A percentile compares a stretch with the other conserved stretches of the same genome.
These are phyloP conservation scores for Cadophora luteo-olivacea DNA, from an alignment of 2,329 filamentous ascomycete genomes.

Conservation along the genomic window DNA sequence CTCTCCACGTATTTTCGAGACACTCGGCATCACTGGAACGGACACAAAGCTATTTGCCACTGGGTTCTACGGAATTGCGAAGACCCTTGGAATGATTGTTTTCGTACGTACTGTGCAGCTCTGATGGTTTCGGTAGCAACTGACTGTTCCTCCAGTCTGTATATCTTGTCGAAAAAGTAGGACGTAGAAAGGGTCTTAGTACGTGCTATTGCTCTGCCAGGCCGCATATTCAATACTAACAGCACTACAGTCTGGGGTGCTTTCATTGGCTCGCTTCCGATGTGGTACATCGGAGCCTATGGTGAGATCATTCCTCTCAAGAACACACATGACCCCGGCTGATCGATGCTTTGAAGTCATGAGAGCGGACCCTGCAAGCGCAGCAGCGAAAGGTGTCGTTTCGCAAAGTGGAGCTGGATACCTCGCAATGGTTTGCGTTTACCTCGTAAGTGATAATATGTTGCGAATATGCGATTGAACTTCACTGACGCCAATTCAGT, in stretches of 20 bases:
- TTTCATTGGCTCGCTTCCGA: conserved; percentile 49
- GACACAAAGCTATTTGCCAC: conserved; percentile 62
- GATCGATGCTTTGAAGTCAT: neutral
- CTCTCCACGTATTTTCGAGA: conserved; percentile 60
- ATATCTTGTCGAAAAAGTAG: conserved; percentile 48
- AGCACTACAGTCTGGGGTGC: conserved; percentile 45
- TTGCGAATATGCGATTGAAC: neutral
- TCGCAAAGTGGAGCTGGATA: conserved; percentile 20
- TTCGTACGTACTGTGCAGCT: conserved; percentile 39
- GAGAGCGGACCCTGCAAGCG: conserved; percentile 16
- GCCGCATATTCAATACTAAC: neutral
- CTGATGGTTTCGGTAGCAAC: neutral
- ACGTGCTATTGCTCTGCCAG: neutral
- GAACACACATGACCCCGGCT: neutral
- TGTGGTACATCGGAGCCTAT: conserved; percentile 52
- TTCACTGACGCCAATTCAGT: conserved; percentile 7
- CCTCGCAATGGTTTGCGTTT: conserved; percentile 28
- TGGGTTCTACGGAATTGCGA: conserved; percentile 62
- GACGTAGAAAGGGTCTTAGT: conserved; percentile 48
- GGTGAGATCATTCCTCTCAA: neutral
- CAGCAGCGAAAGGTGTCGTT: conserved; percentile 50
- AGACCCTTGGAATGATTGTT: conserved; percentile 60
- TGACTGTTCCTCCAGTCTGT: conserved; percentile 36
- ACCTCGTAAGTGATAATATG: conserved; percentile 18
- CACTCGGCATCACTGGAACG: conserved; percentile 59